phyloP scores from a whole-genome alignment of 2,329 filamentous ascomycete species.

The Cadophora malorum region DNA sequence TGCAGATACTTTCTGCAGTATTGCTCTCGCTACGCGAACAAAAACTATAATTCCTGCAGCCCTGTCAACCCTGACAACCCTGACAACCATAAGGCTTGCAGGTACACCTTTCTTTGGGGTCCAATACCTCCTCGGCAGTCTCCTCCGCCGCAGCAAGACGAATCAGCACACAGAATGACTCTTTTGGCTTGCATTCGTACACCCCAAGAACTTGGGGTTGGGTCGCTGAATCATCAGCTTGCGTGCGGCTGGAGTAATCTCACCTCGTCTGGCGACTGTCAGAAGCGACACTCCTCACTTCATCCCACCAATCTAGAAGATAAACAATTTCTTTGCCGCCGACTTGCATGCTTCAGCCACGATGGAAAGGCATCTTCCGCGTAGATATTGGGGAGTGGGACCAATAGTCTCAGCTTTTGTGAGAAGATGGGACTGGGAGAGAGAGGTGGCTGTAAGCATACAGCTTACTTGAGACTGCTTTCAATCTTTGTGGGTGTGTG shows the following conservation, averaged over 20 bases:
- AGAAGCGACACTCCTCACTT: neutral
- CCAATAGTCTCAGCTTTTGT: neutral
- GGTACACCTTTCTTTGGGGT: neutral
- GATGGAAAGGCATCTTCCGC: neutral
- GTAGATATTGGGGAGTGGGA: neutral
- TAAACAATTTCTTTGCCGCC: neutral
- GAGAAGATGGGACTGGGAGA: too few species aligned
- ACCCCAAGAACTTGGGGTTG: constrained; percentile 6
- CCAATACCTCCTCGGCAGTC: neutral
- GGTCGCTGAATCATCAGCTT: constrained; percentile 12
- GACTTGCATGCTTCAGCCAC: constrained; percentile 6
- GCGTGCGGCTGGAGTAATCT: neutral
- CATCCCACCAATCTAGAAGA: neutral
- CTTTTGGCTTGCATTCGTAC: neutral
- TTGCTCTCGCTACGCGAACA: neutral
- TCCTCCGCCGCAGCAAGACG: neutral
- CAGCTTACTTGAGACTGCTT: neutral
- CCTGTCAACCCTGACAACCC: neutral
- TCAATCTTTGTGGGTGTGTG: too few species aligned
- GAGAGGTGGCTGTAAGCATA: neutral
- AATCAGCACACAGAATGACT: neutral
- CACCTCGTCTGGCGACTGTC: constrained; percentile 9
- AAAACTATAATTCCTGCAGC: neutral
- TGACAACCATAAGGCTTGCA: neutral
- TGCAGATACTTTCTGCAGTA: neutral